A percentile compares a stretch with the other conserved stretches of the same genome.
phyloP scores from a whole-genome alignment of 73 alveolate species.

The Paramecium biaurelia region DNA sequence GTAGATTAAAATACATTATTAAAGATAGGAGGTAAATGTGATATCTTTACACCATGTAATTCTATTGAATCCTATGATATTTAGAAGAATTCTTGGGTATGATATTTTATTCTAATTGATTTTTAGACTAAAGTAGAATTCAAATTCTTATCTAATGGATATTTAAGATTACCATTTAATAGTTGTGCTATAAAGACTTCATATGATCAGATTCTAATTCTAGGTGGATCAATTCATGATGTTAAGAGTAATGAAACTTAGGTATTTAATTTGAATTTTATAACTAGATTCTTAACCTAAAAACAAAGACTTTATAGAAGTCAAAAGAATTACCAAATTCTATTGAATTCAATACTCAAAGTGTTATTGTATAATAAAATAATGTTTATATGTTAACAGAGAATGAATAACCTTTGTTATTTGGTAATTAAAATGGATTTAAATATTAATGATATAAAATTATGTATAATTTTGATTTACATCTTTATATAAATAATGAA shows the following conservation, averaged over 20 bases:
- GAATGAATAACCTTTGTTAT: not conserved
- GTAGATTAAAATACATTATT: not conserved
- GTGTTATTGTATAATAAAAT: not conserved
- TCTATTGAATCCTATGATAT: not conserved
- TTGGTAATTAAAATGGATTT: slow-evolving; percentile 22
- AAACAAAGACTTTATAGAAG: not conserved
- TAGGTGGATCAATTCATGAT: slow-evolving; percentile 40
- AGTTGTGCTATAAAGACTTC: not conserved
- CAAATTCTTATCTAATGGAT: not conserved
- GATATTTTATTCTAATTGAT: not conserved
- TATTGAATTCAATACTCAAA: not conserved
- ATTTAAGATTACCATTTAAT: slow-evolving; percentile 29
- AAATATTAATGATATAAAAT: not conserved
- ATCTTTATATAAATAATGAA: not conserved
- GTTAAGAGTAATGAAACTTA: slow-evolving; percentile 24
- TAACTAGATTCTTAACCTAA: not conserved
- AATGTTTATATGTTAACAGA: not conserved
- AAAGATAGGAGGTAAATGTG: slow-evolving; percentile 42
- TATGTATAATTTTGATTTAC: slow-evolving; percentile 20
- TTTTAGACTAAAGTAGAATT: not conserved
- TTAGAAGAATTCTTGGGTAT: not conserved
- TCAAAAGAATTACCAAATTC: not conserved
- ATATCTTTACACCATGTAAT: slow-evolving; percentile 47
- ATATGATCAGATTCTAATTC: not conserved
- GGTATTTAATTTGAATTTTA: not conserved